Evolutionary conservation across 352 stramenopile species (phyloP), one percentile per base, ranked within the genome.

Genomic region (Pythium coloratum): DNA sequence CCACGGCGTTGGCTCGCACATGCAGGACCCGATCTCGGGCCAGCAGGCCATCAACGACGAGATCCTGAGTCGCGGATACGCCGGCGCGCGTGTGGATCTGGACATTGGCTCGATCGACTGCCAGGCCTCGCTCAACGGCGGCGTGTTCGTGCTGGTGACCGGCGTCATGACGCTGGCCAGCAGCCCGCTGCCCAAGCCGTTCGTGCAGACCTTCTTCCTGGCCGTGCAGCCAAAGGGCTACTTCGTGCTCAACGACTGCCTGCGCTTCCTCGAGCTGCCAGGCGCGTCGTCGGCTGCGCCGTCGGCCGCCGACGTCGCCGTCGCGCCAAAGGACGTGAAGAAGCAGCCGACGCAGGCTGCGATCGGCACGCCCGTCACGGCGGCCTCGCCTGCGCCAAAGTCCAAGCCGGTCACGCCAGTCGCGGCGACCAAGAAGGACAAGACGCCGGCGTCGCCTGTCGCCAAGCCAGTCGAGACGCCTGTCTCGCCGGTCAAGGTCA

Each of bases 191-290:
- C 84, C 88, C 12, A 85, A 89, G 72, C 86, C 84, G 8, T 96
- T 96, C 59, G 88, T 94, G 60, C 88, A 96, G 75, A 94, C 86
- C 16, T 96, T 96, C 68, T 94, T 94, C 74, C 59, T 96, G 36
- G 88, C 88, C 26, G 84, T 92, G 69, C 88, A 96, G 71, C 82
- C 86, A 40, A 96, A 94, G 55, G 88, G 88, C 7, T 96, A 91
- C 75, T 96, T 96, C 76, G 84, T 96, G 58, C 70, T 94, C 33
- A 96, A 96, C 67, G 88, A 96, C 67, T 92, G 86, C 67, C 65
- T 96, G 68, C 84, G 88, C 47, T 94, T 96, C 79, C 70, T 96
- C 7, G 84, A 93, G 67, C 69, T 94, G 13, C 75, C 82, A 2
- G 73, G 71, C 0, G 71, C 70, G 6, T 54, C 70, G 16, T 53